Base-by-base conservation (phyloP, 2,329 filamentous ascomycete species). In the Cucurbitaria berberidis region DNA sequence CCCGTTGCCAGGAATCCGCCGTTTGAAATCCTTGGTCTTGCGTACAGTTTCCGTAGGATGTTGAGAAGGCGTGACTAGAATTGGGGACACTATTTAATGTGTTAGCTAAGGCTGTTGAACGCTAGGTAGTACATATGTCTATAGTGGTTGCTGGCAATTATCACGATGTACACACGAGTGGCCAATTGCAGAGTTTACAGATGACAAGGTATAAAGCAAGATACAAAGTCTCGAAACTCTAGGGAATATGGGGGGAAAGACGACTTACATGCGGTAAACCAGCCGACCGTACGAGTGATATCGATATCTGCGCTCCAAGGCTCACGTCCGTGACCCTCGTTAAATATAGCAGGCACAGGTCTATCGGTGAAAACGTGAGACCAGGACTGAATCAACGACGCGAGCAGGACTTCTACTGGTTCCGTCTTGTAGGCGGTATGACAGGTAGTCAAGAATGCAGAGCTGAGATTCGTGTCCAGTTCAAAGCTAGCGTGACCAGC, bases 201-300 rank as follows among this genome's bases (percentile, higher is more conserved):
- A n/a, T n/a, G n/a, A n/a, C n/a, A n/a, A n/a, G n/a, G n/a, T n/a
- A n/a, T n/a, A n/a, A n/a, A n/a, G n/a, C 30, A 16, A 34, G 30
- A 9, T 26, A 26, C 24, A 13, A 34, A 5, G 30, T 13, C 3
- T 5, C 4, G 15, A 16, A 34, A 4, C 13, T 34, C 30, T 5
- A 15, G 5, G 18, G n/a, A 15, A 18, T 18, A 36, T 19, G 1
- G 18, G 18, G 15, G 11, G 15, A 16, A 11, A 38, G 9, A 38
- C 4, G 8, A n/a, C 84, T 72, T 59, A 66, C 63, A 27, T 0
- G 82, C 81, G 1, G 83, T 85, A 56, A 86, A 85, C 83, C 83
- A 86, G 3, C 84, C 84, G 0, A 86, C 82, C 0, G 84, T 86
- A 47, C 83, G 78, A 3, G 80, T 78, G 1, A 86, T 77, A 63